These are phyloP conservation scores for Acer yangbiense DNA, from an alignment of 345 rosid genomes.

Conservation along the genomic window DNA sequence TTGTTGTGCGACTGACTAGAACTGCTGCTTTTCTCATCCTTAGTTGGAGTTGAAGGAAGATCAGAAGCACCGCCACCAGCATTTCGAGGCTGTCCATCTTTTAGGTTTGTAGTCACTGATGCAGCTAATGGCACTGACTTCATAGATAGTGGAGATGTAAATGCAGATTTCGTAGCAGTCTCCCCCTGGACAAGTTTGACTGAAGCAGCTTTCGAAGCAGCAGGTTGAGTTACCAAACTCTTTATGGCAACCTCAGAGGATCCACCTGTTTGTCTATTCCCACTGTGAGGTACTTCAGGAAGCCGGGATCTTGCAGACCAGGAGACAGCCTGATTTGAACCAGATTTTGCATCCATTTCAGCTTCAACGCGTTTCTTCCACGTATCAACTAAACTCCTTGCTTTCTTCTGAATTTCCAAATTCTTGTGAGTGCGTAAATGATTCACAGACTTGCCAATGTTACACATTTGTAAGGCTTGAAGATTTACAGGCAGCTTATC, in stretches of 20 bases:
- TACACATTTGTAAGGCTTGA: slow-evolving; percentile 84
- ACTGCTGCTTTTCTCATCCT: slow-evolving; percentile 81
- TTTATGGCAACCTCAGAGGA: slow-evolving; percentile 61
- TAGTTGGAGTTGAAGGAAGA: slow-evolving; percentile 38
- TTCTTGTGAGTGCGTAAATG: slow-evolving; percentile 78
- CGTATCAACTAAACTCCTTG: slow-evolving; percentile 86
- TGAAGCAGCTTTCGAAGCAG: slow-evolving; percentile 61
- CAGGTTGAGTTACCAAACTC: slow-evolving; percentile 55
- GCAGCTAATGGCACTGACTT: slow-evolving; percentile 55
- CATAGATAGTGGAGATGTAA: slow-evolving; percentile 56
- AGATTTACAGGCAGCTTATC: slow-evolving; percentile 92
- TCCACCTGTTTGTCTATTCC: slow-evolving; percentile 54
- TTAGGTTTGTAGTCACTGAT: slow-evolving; percentile 38
- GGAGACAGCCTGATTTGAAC: slow-evolving; percentile 56
- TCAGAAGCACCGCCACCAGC: slow-evolving; percentile 41
- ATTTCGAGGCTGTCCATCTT: slow-evolving; percentile 59
- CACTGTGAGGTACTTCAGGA: slow-evolving; percentile 60
- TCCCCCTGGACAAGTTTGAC: slow-evolving; percentile 62
- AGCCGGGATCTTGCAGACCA: slow-evolving; percentile 72
- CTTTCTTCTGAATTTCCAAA: slow-evolving; percentile 84
- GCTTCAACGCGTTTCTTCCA: slow-evolving; percentile 98
- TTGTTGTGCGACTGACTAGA: slow-evolving; percentile 86
- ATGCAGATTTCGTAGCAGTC: slow-evolving; percentile 42
- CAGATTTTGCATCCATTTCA: slow-evolving; percentile 87
- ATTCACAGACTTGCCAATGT: slow-evolving; percentile 92